These are phyloP conservation scores for Aspergillus sojae DNA, from an alignment of 2,329 filamentous ascomycete genomes.

Conservation along the genomic window DNA sequence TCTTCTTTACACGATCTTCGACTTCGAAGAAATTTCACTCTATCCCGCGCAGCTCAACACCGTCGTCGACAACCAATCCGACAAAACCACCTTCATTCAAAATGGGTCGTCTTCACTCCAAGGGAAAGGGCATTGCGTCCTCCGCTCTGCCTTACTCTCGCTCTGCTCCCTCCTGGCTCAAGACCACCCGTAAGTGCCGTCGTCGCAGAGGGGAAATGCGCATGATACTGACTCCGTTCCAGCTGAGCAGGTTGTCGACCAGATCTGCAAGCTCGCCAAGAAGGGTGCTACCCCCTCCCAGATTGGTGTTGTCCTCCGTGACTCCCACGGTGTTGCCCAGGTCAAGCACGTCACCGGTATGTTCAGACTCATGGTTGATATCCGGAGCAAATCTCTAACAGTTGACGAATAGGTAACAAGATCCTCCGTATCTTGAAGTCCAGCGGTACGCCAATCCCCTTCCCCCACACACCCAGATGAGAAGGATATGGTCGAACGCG, in stretches of 20 bases:
- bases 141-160: constrained; percentile 97
- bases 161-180: constrained; percentile 90
- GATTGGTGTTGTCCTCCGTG: constrained; percentile 98
- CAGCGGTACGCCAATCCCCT: constrained; percentile 70
- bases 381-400: constrained; percentile 39
- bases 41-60: constrained; percentile 12
- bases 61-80: constrained; percentile 34
- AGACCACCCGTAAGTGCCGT: constrained; percentile 71
- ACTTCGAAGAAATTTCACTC: background rate
- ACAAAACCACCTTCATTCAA: constrained; percentile 30
- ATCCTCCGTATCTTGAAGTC: constrained; percentile 99
- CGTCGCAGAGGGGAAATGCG: background rate
- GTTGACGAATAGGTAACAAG: constrained; percentile 80
- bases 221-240: background rate
- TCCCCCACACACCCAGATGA: constrained; percentile 27
- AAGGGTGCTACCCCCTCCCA: constrained; percentile 98
- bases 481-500: constrained; percentile 13
- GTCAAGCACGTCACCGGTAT: constrained; percentile 96
- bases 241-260: constrained; percentile 93
- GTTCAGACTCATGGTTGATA: constrained; percentile 31
- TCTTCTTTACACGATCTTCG: background rate
- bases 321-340: constrained; percentile 97
- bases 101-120: constrained; percentile 89
- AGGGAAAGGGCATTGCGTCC: constrained; percentile 98
- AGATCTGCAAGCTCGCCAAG: constrained; percentile 98